phyloP scores from a whole-genome alignment of 495 filamentous ascomycete genomes.

The Aspergillus sclerotiicarbonarius region DNA sequence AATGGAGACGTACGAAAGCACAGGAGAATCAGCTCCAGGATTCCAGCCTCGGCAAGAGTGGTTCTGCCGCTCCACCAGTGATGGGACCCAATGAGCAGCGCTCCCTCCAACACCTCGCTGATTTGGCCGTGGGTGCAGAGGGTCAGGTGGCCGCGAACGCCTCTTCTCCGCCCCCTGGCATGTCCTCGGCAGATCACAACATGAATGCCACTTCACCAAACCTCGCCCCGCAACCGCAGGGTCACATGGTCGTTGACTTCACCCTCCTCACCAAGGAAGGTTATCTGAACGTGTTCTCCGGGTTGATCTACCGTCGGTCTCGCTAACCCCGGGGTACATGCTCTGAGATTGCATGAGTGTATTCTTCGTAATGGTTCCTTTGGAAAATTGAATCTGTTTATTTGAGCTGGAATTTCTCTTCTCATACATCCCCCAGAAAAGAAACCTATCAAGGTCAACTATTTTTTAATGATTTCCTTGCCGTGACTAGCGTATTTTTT shows the following conservation, averaged over 20 bases:
- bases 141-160: slow-evolving; percentile 38
- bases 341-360: background rate
- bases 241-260: slow-evolving; percentile 42
- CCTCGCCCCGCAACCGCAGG: slow-evolving; percentile 31
- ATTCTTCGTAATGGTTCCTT: background rate
- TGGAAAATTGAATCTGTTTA: slow-evolving; percentile 1
- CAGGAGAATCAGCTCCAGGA: slow-evolving; percentile 42
- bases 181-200: slow-evolving; percentile 29
- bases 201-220: slow-evolving; percentile 30
- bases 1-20: slow-evolving; percentile 41
- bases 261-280: slow-evolving; percentile 45
- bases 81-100: slow-evolving; percentile 50
- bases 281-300: slow-evolving; percentile 47
- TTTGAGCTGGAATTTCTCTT: background rate
- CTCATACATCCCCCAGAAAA: background rate
- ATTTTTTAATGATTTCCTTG: background rate
- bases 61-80: slow-evolving; percentile 32
- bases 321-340: slow-evolving; percentile 16
- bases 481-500: background rate
- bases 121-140: slow-evolving; percentile 55
- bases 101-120: slow-evolving; percentile 62
- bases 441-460: background rate
- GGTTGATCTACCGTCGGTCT: slow-evolving; percentile 39
- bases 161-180: slow-evolving; percentile 34
- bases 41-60: slow-evolving; percentile 21